Evolutionary conservation across 352 stramenopile genomes (phyloP), one percentile per base, ranked within the genome.

Genomic region (Phytophthora palmivora): DNA sequence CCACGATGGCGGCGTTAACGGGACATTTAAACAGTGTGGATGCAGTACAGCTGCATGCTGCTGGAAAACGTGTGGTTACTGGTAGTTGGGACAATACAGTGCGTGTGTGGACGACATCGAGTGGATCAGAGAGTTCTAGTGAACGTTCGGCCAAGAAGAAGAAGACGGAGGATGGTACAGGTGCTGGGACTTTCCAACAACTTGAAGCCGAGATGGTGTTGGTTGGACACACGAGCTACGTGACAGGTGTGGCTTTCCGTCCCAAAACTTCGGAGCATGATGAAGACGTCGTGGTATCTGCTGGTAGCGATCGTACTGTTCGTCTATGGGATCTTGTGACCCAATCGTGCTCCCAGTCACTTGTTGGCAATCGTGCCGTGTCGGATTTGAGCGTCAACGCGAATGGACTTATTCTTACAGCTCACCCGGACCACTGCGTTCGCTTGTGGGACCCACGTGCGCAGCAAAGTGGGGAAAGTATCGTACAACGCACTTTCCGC

Each of bases 61-160:
- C 70, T 3, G 59, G 52, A 7, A 60, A 81, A 16, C 69, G 82
- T n/a, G 77, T 87, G 18, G 42, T 88, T 32, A 91, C 83, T 2
- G 87, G 82, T 36, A 91, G 81, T 41, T 95, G 87, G 87, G 87
- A 95, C 65, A 93, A 94, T 66, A 94, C 84, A 8, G 85, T 95
- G 51, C 83, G 87, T 7, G 72, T 95, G 57, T 95, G 87, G 87
- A 57, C 69, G 57, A 67, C 44, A 11, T 63, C 52, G 11, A 45
- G 26, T 14, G 53, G 42, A 8, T 64, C 46, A 51, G 70, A 55
- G 26, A 49, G 58, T 15, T 54, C 49, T 39, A 66, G 78, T 36
- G 59, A 73, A 30, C 68, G 76, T 30, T 78, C 78, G 16, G 69
- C 72, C n/a, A 91, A 89, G 67, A 95, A 88, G 64, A 79, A 92